Base-by-base conservation (phyloP, 2,329 filamentous ascomycete species). In the Byssothecium circinans region DNA sequence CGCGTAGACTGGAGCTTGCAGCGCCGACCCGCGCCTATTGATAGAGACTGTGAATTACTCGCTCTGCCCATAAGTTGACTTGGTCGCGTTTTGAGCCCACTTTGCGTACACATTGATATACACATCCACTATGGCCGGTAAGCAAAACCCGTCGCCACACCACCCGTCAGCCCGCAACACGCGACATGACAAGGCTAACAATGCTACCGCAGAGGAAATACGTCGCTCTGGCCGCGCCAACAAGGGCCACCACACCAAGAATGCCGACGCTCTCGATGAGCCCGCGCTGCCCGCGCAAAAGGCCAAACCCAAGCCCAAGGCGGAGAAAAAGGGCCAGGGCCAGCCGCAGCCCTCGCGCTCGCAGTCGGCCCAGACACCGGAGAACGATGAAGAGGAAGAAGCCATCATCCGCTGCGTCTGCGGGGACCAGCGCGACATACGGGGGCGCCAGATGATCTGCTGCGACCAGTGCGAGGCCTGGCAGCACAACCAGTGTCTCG, bases 401-500 rank as follows among this genome's bases (percentile, higher is more conserved):
- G 88, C 91, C 64, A 81, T 94, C 57, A 95, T 97, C 56, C 87
- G 92, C 58, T 99, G 92, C 71, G 88, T 96, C 41, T 99, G 92
- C 67, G 92, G 94, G 58, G 87, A 89, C 49, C 88, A 88, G 36
- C 64, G 64, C 54, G 89, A 92, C 58, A 89, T 95, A 59, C 86
- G 89, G 12, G 89, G 88, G 57, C 87, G 94, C 61, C 86, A 91
- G 43, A 97, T 95, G 91, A 96, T 99, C 63, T 90, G 88, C 52
- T 99, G 94, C 76, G 94, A 99, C 71, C 83, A 82, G 38, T 99
- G 94, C 72, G 84, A 84, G 40, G 92, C 87, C 34, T 99, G 94
- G 94, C 94, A 99, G 73, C 94, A 99, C 73, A 96, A 96, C 65
- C 86, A 95, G 54, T 99, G 94, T 69, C 89, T 99, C 78, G 90